Percentiles rank a stretch among this genome's conserved stretches.
Conservation (phyloP, 768 basidiomycete genomes). For the Suillus lakei region DNA sequence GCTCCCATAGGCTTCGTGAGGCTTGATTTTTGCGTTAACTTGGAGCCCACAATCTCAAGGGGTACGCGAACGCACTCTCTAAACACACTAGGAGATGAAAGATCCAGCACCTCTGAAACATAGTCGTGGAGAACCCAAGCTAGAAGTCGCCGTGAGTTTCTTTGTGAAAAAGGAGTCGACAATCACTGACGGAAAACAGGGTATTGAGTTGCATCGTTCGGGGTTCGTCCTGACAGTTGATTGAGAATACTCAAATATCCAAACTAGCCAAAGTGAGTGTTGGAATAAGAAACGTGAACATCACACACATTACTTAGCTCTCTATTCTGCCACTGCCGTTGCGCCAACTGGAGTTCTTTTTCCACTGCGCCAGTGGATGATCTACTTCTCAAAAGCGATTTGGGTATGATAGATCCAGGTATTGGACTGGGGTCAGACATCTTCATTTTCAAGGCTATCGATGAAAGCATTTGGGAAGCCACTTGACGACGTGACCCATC, state of each 20-base stretch:
- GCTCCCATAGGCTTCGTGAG: constrained; percentile 92
- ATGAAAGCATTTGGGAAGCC: constrained; percentile 56
- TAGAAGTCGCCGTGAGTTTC: constrained; percentile 29
- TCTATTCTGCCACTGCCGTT: constrained; percentile 84
- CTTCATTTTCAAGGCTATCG: constrained; percentile 32
- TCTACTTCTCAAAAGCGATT: constrained; percentile 31
- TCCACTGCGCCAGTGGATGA: constrained; percentile 14
- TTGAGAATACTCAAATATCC: constrained; percentile 89
- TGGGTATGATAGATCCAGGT: constrained; percentile 34
- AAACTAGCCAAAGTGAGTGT: constrained; percentile 54
- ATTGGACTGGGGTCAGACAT: neutral
- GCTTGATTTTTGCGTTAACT: constrained; percentile 42
- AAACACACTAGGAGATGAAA: constrained; percentile 63
- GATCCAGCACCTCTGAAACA: constrained; percentile 66
- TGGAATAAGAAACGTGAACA: neutral
- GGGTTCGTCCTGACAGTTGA: constrained; percentile 90
- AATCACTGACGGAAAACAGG: constrained; percentile 78
- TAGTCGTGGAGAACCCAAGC: constrained; percentile 94
- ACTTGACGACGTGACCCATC: constrained; percentile 68
- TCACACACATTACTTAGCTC: constrained; percentile 87
- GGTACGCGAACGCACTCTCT: constrained; percentile 62
- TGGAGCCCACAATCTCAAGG: neutral
- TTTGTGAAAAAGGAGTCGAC: neutral
- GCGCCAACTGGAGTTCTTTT: constrained; percentile 67
- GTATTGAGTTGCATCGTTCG: constrained; percentile 94